A percentile compares a stretch with the other conserved stretches of the same genome.
phyloP scores from a whole-genome alignment of 2,329 filamentous ascomycete genomes.

The Fusarium lateritium region DNA sequence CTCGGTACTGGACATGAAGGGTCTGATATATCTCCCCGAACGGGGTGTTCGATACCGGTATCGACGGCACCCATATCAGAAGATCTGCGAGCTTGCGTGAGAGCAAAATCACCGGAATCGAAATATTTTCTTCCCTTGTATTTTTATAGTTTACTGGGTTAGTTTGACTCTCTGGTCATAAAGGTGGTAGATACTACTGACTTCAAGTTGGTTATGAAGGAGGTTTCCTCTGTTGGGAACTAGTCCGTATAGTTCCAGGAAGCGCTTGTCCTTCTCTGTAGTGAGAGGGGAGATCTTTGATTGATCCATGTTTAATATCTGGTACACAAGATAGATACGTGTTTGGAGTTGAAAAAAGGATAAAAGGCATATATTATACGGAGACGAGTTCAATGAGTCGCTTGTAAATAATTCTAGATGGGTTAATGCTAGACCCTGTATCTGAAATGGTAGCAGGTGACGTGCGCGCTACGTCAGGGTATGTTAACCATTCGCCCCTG shows the following conservation, averaged over 20 bases:
- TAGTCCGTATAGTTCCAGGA: constrained; percentile 14
- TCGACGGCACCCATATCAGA: constrained; percentile 35
- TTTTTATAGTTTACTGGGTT: not conserved
- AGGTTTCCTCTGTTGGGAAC: constrained; percentile 28
- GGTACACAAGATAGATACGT: not conserved
- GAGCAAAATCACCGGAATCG: constrained; percentile 43
- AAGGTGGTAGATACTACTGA: not conserved
- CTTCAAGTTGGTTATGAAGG: constrained; percentile 39
- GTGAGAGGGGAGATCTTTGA: not conserved
- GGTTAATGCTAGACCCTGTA: not conserved
- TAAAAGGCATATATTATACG: not conserved
- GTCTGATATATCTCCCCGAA: constrained; percentile 27
- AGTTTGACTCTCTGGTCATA: not conserved
- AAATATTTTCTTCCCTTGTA: constrained; percentile 35
- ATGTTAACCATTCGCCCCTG: not conserved
- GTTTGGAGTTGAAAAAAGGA: not conserved
- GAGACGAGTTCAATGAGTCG: not conserved
- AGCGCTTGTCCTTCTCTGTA: not conserved
- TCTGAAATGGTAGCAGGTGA: not conserved
- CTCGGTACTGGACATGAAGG: constrained; percentile 32
- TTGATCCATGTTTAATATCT: not conserved
- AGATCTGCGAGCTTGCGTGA: constrained; percentile 32
- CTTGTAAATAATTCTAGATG: not conserved
- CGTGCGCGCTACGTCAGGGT: not conserved
- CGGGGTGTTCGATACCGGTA: constrained; percentile 37